These are phyloP conservation scores for Hypsizygus marmoreus DNA, from an alignment of 768 basidiomycete species.

Conservation along the genomic window DNA sequence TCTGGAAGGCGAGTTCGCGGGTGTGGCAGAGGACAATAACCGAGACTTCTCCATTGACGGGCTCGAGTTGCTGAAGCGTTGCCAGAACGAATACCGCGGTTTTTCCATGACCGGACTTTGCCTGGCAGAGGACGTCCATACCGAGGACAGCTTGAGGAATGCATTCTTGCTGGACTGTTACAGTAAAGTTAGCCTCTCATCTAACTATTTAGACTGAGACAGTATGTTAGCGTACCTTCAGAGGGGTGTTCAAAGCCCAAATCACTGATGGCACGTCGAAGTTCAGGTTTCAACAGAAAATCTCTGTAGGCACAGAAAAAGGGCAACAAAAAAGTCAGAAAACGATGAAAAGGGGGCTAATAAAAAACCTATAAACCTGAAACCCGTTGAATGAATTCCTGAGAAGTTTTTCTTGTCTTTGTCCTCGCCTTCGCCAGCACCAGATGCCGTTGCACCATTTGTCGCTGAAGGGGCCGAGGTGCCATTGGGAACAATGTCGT, in stretches of 20 bases:
- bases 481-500: slow-evolving; percentile 71
- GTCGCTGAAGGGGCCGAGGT: slow-evolving; percentile 44
- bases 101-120: slow-evolving; percentile 98
- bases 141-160: slow-evolving; percentile 99
- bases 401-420: slow-evolving; percentile 98
- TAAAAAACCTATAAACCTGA: slow-evolving; percentile 62
- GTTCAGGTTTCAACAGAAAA: slow-evolving; percentile 96
- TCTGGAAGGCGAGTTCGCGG: slow-evolving; percentile 98
- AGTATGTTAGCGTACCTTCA: slow-evolving; percentile 80
- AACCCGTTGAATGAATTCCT: slow-evolving; percentile 99
- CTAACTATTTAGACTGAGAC: background rate
- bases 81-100: slow-evolving; percentile 99
- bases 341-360: background rate
- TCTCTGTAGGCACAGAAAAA: slow-evolving; percentile 56
- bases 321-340: slow-evolving; percentile 14
- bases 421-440: slow-evolving; percentile 56
- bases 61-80: slow-evolving; percentile 96
- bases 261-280: slow-evolving; percentile 96
- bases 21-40: slow-evolving; percentile 99
- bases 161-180: slow-evolving; percentile 97
- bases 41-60: slow-evolving; percentile 96
- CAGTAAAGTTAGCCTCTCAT: background rate
- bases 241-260: slow-evolving; percentile 99
- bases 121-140: slow-evolving; percentile 99
- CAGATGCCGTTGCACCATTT: slow-evolving; percentile 49